Percentiles rank a stretch among this genome's conserved stretches.
Evolutionary conservation across 768 basidiomycete genomes (phyloP).

Genomic region (Tubosaeta sp.): DNA sequence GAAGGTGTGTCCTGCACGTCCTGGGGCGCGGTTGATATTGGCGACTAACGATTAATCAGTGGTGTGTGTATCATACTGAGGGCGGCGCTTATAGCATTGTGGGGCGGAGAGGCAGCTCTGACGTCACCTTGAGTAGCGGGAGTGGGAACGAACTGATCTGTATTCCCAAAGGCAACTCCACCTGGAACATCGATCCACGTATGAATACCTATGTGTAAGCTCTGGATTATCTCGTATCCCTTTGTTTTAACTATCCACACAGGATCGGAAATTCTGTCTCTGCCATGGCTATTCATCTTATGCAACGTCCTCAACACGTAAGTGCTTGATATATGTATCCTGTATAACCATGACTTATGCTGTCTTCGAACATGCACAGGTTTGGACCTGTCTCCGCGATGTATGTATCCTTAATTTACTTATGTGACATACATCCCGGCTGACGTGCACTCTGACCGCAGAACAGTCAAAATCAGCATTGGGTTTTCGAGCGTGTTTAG

Average conservation of each 20-base stretch:
- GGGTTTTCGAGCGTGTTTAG: conserved; percentile 2
- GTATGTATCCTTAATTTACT: neutral
- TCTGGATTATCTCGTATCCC: too few species aligned
- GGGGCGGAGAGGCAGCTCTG: neutral
- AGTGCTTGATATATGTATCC: neutral
- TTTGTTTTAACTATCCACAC: neutral
- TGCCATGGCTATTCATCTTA: conserved; percentile 5
- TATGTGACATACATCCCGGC: neutral
- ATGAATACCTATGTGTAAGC: neutral
- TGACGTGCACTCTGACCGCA: neutral
- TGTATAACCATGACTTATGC: neutral
- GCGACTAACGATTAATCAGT: neutral
- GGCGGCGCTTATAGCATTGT: neutral
- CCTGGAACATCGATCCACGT: neutral
- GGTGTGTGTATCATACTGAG: neutral
- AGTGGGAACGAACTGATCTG: neutral
- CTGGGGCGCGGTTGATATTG: neutral
- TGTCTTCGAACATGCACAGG: neutral
- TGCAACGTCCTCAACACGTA: conserved; percentile 1
- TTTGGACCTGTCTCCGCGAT: neutral
- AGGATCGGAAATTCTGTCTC: conserved; percentile 6
- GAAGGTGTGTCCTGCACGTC: neutral
- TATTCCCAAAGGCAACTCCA: neutral
- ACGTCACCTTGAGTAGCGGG: neutral
- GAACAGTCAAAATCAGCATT: conserved; percentile 9